Evolutionary conservation across 2,329 filamentous ascomycete genomes (phyloP).

Genomic region (Thielaviopsis populi): DNA sequence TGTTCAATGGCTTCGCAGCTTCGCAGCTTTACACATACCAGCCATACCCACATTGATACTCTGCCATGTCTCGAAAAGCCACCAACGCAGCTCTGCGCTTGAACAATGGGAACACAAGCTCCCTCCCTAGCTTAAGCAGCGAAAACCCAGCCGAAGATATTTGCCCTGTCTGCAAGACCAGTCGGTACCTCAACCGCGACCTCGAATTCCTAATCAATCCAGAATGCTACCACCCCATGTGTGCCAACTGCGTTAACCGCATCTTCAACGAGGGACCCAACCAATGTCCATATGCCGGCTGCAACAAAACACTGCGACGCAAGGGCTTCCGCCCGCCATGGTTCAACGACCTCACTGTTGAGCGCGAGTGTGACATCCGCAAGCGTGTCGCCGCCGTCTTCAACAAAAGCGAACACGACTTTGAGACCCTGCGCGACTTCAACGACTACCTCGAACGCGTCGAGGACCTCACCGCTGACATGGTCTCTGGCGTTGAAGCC

Average conservation of each 20-base stretch:
- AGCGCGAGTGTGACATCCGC: slow-evolving; percentile 87
- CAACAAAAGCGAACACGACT: slow-evolving; percentile 82
- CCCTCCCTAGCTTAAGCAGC: slow-evolving; percentile 20
- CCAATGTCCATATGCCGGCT: slow-evolving; percentile 81
- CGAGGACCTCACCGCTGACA: slow-evolving; percentile 77
- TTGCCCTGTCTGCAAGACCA: slow-evolving; percentile 95
- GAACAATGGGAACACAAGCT: neutral
- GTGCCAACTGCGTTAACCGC: slow-evolving; percentile 84
- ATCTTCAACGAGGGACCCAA: slow-evolving; percentile 87
- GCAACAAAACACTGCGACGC: slow-evolving; percentile 72
- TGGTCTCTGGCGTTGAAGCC: slow-evolving; percentile 57
- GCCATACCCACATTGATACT: neutral
- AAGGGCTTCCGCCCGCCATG: slow-evolving; percentile 74
- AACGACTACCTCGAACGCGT: slow-evolving; percentile 93
- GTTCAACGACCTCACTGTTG: slow-evolving; percentile 74
- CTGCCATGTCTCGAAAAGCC: slow-evolving; percentile 27
- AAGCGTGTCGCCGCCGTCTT: slow-evolving; percentile 62
- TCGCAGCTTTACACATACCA: neutral
- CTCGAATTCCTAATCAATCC: slow-evolving; percentile 95
- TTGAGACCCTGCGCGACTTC: slow-evolving; percentile 66
- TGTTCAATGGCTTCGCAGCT: neutral
- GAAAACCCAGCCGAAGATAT: slow-evolving; percentile 43
- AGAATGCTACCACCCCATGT: slow-evolving; percentile 99
- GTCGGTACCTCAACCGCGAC: slow-evolving; percentile 83
- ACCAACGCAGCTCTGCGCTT: slow-evolving; percentile 17